phyloP scores from a whole-genome alignment of 257 asterid genomes.

The Fraxinus quadrangulata region DNA sequence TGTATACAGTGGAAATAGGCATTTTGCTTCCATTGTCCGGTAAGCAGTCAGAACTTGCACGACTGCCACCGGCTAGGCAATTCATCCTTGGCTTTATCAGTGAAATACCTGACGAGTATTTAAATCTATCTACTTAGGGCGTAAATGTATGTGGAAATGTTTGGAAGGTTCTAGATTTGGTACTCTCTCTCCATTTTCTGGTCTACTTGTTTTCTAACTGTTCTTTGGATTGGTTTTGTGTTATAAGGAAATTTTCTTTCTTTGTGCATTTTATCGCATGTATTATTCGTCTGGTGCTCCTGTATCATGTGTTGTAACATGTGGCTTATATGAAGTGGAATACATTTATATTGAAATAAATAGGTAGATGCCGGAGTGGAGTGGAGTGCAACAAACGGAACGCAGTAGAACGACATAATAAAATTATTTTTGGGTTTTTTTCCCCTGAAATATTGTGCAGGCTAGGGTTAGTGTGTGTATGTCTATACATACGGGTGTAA shows the following conservation, averaged over 20 bases:
- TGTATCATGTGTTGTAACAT: too few relatives aligned
- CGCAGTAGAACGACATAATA: too few relatives aligned
- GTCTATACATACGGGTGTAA: too few relatives aligned
- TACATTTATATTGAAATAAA: too few relatives aligned
- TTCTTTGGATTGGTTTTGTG: neutral
- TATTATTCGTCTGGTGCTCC: too few relatives aligned
- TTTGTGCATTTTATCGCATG: neutral
- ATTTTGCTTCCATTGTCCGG: conserved; percentile 62
- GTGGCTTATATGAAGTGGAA: too few relatives aligned
- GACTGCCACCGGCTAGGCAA: conserved; percentile 60
- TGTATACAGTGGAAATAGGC: conserved; percentile 47
- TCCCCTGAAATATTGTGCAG: too few relatives aligned
- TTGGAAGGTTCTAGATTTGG: neutral
- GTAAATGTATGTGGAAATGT: neutral
- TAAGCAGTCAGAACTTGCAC: conserved; percentile 37
- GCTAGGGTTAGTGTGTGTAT: too few relatives aligned
- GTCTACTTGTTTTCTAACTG: neutral
- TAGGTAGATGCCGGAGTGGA: too few relatives aligned
- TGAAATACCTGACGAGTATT: neutral
- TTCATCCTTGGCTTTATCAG: conserved; percentile 96
- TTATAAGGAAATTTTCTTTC: neutral
- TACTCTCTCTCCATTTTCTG: neutral
- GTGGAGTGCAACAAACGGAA: too few relatives aligned
- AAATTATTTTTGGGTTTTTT: too few relatives aligned
- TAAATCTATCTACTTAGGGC: neutral